Evolutionary conservation across 179 eudicot species (phyloP), one percentile per base, ranked within the genome.

Genomic region (Silene coronaria): DNA sequence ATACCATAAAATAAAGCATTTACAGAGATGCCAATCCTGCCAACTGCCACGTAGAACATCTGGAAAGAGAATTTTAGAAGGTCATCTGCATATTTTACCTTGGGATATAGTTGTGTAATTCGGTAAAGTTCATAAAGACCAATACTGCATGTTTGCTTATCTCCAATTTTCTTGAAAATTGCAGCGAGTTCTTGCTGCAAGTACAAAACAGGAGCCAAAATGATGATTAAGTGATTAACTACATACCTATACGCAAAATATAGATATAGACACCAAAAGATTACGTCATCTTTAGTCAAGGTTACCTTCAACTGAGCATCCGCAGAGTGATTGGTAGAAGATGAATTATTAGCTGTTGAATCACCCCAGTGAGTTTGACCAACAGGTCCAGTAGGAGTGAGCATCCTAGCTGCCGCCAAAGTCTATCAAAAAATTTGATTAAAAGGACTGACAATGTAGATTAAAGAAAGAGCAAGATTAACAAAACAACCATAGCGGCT

Each of bases 171-270:
- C 88, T 95, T 95, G 78, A 95, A 95, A 65, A 95, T 95, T 57
- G 97, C 96, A 62, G 91, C 99, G 75, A 95, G 90, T 80, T 95
- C 97, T 93, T 93, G 99, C 99, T 91, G 93, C 79, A 80, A 79
- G 77, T 70, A 42, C 62, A 66, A 77, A 6, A 76, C 66, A 80
- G 75, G 51, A 68, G 64, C 36, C 51, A 36, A 17, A 71, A 7
- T 30, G 14, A 32, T 28, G 48, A 65, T 7, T 26, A 30, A 2
- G 46, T 8, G 34, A 32, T 32, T 32, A 42, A 3, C 13, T 16
- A 2, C 16, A 63, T 24, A 26, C 51, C 5, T 9, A 21, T 45
- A 45, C 0, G 13, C 10, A 2, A 61, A 51, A 32, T 16, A 30
- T 5, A 59, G 2, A 32, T 16, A 30, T 5, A 59, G 2, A 45